These are phyloP conservation scores for Lasiodiplodia hormozganensis DNA, from an alignment of 2,329 filamentous ascomycete species.

Conservation along the genomic window DNA sequence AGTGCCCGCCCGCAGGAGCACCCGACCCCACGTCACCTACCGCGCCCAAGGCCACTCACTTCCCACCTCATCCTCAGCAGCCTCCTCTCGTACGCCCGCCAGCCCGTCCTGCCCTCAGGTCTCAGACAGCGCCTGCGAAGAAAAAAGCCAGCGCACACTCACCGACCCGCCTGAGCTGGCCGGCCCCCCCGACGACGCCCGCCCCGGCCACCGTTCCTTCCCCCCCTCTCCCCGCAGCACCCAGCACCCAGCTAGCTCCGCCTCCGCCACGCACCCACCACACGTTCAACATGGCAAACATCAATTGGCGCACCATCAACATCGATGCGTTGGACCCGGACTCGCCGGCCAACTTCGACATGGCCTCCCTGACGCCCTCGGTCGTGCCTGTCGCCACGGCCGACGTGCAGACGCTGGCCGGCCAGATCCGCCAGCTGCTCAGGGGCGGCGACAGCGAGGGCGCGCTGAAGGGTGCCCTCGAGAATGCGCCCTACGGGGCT, in stretches of 20 bases:
- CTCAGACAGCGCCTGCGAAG: conserved; percentile 23
- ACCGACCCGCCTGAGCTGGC: conserved; percentile 7
- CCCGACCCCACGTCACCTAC: conserved; percentile 28
- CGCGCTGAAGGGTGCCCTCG: conserved; percentile 81
- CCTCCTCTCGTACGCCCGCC: conserved; percentile 27
- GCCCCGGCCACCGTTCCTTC: background rate
- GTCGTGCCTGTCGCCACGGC: conserved; percentile 75
- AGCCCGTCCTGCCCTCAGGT: conserved; percentile 7
- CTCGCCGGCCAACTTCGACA: conserved; percentile 89
- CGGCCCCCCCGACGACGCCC: background rate
- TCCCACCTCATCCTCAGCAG: conserved; percentile 8
- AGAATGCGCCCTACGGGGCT: conserved; percentile 77
- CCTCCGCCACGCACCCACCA: conserved; percentile 5
- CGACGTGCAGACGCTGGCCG: conserved; percentile 78
- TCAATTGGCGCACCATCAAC: conserved; percentile 88
- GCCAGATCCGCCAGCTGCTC: conserved; percentile 86
- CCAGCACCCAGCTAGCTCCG: background rate
- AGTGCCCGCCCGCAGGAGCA: conserved; percentile 11
- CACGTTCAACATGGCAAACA: conserved; percentile 49
- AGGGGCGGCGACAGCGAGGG: conserved; percentile 87
- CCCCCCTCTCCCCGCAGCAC: conserved; percentile 6
- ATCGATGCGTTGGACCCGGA: conserved; percentile 91
- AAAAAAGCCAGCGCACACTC: conserved; percentile 25
- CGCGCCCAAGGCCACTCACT: conserved; percentile 6
- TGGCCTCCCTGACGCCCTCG: conserved; percentile 79